Conservation (phyloP, 2,329 filamentous ascomycete species). For the Monilinia fructicola region DNA sequence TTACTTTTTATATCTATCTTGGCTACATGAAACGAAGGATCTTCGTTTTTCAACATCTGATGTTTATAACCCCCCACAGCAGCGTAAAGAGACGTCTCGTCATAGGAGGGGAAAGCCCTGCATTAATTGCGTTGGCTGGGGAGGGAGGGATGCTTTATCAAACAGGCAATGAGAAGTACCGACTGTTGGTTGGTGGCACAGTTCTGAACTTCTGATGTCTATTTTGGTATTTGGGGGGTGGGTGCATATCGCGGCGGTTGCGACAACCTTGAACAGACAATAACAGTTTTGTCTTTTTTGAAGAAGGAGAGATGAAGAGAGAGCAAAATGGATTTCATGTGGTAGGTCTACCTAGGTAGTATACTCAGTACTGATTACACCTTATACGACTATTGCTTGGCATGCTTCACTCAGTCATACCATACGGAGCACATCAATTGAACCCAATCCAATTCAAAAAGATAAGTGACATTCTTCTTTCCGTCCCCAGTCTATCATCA, state of each 20-base stretch:
- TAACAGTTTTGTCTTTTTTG: neutral
- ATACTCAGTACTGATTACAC: no score
- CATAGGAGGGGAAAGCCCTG: neutral
- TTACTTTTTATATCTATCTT: neutral
- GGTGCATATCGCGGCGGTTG: neutral
- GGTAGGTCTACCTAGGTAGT: no score
- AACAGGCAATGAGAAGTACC: slow-evolving; percentile 3
- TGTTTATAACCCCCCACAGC: neutral
- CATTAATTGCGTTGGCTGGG: neutral
- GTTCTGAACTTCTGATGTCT: neutral
- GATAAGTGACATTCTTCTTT: slow-evolving; percentile 4
- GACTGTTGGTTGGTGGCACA: slow-evolving; percentile 4
- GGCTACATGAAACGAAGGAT: neutral
- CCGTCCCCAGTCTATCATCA: neutral
- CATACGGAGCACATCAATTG: neutral
- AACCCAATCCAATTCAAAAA: neutral
- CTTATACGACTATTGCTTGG: neutral
- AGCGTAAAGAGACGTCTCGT: neutral
- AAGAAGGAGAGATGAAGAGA: neutral
- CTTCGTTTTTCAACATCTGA: neutral
- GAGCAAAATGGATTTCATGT: slow-evolving; percentile 5
- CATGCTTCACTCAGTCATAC: neutral
- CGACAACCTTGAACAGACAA: no score
- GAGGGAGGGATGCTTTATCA: neutral
- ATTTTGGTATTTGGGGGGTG: neutral